Conservation (phyloP, 805 yeast genomes). For the Barnettozyma vustinii region DNA sequence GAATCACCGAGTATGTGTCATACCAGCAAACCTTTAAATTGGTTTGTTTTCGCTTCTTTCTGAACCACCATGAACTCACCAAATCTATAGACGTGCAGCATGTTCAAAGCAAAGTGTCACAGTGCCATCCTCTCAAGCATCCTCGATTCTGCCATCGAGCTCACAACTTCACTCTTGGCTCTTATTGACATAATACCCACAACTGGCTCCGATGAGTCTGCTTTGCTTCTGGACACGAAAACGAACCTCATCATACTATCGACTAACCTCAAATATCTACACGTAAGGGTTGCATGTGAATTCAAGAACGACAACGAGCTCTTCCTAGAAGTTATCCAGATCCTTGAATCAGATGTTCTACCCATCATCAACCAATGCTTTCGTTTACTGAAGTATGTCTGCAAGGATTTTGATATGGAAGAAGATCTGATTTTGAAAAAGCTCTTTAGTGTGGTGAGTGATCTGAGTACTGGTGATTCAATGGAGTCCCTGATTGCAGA, state of each 20-base stretch:
- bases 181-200: slow-evolving; percentile 3
- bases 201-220: not conserved
- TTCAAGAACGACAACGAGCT: slow-evolving; percentile 6
- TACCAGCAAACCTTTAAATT: not conserved
- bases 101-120: slow-evolving; percentile 1
- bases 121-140: slow-evolving; percentile 4
- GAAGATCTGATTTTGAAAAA: not conserved
- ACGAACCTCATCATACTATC: not conserved
- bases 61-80: not conserved
- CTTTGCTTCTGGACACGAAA: slow-evolving; percentile 2
- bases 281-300: slow-evolving; percentile 3
- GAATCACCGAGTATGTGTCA: not conserved
- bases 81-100: not conserved
- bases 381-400: not conserved
- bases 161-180: not conserved
- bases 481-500: not conserved
- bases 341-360: slow-evolving; percentile 4
- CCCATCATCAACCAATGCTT: slow-evolving; percentile 8
- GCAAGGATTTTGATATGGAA: not conserved
- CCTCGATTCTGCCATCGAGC: slow-evolving; percentile 1
- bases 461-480: not conserved
- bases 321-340: slow-evolving; percentile 5
- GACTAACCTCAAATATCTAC: slow-evolving; percentile 6
- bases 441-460: not conserved
- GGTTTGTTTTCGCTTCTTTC: not conserved